phyloP scores from a whole-genome alignment of 192 early-diverging fungal species.

The Phlyctochytrium bullatum region DNA sequence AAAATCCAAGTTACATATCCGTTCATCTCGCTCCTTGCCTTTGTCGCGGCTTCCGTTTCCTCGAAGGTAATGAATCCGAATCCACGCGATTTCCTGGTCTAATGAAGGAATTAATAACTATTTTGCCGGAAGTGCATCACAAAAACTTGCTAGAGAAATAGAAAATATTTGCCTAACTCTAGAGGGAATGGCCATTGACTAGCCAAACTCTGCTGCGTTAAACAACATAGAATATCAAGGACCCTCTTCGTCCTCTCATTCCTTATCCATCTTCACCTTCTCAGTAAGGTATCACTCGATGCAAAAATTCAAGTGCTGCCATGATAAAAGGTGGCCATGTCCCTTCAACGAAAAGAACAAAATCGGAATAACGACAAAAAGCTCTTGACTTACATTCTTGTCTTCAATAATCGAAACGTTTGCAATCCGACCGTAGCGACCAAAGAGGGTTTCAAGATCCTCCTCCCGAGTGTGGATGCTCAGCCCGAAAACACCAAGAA shows the following conservation, averaged over 20 bases:
- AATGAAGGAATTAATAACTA: too few species aligned
- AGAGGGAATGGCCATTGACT: not conserved
- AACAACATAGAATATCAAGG: not conserved
- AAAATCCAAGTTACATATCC: slow-evolving; percentile 55
- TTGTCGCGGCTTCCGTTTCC: slow-evolving; percentile 43
- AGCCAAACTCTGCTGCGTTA: not conserved
- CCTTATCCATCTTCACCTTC: slow-evolving; percentile 8
- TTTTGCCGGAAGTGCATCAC: not conserved
- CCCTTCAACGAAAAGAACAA: not conserved
- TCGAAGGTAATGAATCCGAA: slow-evolving; percentile 69
- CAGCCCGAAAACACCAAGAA: slow-evolving; percentile 72
- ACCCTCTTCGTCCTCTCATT: not conserved
- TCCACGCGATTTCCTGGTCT: slow-evolving; percentile 60
- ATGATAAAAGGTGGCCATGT: slow-evolving; percentile 1
- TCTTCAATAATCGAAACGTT: slow-evolving; percentile 64
- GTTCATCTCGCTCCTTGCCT: slow-evolving; percentile 58
- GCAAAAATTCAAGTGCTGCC: slow-evolving; percentile 5
- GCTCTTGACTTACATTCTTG: slow-evolving; percentile 22
- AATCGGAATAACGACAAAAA: not conserved
- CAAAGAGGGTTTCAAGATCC: slow-evolving; percentile 61
- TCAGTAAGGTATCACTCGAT: slow-evolving; percentile 3
- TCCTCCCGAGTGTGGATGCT: slow-evolving; percentile 55
- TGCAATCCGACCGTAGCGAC: slow-evolving; percentile 55
- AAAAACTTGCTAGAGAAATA: not conserved
- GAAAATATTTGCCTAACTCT: slow-evolving; percentile 2